These are phyloP conservation scores for Fusarium paranaense DNA, from an alignment of 2,329 filamentous ascomycete species.

Conservation along the genomic window DNA sequence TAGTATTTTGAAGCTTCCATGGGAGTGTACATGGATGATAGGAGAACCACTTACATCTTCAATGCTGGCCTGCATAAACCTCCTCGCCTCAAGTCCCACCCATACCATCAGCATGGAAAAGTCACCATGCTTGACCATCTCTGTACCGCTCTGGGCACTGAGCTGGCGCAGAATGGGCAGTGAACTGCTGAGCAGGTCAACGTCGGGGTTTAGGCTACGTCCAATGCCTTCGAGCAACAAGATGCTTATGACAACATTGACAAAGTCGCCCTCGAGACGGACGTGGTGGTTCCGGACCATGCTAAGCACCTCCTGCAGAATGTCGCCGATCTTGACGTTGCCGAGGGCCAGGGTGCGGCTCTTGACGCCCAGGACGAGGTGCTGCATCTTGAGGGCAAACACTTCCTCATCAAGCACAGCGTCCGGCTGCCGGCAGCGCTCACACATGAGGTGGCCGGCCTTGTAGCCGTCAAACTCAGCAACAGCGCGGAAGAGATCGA, in stretches of 20 bases:
- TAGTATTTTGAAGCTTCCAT: neutral
- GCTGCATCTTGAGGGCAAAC: constrained; percentile 96
- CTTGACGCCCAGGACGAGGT: constrained; percentile 92
- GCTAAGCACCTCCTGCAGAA: constrained; percentile 86
- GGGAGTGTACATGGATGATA: neutral
- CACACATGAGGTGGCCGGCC: constrained; percentile 94
- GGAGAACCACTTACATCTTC: constrained; percentile 75
- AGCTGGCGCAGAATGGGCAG: constrained; percentile 91
- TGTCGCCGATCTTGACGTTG: constrained; percentile 95
- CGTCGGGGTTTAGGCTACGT: constrained; percentile 82
- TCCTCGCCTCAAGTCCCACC: constrained; percentile 88
- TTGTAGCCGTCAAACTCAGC: constrained; percentile 98
- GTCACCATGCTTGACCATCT: constrained; percentile 78
- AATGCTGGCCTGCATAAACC: constrained; percentile 89
- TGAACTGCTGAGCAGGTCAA: constrained; percentile 88
- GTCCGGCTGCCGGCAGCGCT: constrained; percentile 91
- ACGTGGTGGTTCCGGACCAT: constrained; percentile 97
- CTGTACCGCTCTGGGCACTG: constrained; percentile 79
- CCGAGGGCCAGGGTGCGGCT: constrained; percentile 90
- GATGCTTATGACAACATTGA: constrained; percentile 97
- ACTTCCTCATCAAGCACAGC: constrained; percentile 90
- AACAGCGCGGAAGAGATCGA: constrained; percentile 94
- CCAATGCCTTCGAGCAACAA: constrained; percentile 94
- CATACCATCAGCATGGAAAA: constrained; percentile 91
- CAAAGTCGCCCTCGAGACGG: constrained; percentile 94